phyloP scores from a whole-genome alignment of 2,329 filamentous ascomycete species.

The Colletotrichum salicis region DNA sequence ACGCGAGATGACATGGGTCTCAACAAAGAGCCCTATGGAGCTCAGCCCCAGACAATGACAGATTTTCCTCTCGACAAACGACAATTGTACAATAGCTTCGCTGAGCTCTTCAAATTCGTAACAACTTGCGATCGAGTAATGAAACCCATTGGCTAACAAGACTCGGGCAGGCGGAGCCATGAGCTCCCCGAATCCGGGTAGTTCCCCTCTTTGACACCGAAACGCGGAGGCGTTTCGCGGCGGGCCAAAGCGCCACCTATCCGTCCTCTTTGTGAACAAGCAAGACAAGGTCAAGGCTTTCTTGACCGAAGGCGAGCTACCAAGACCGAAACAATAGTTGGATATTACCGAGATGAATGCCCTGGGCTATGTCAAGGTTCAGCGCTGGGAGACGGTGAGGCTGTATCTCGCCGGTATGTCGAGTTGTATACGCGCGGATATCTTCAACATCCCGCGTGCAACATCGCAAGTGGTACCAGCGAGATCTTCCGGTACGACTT shows the following conservation, averaged over 20 bases:
- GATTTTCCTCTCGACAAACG: background rate
- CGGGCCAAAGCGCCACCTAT: conserved; percentile 31
- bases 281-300: conserved; percentile 4
- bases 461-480: background rate
- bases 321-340: conserved; percentile 13
- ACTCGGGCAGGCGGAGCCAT: background rate
- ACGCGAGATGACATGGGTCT: background rate
- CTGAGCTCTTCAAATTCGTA: background rate
- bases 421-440: background rate
- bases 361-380: conserved; percentile 1
- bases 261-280: background rate
- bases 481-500: background rate
- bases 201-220: conserved; percentile 20
- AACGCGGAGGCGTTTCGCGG: conserved; percentile 30
- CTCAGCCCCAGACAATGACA: background rate
- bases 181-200: conserved; percentile 12
- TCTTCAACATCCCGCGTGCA: background rate
- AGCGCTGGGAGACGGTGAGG: background rate
- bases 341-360: conserved; percentile 19
- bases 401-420: background rate
- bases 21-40: background rate
- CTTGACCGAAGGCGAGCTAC: background rate
- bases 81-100: background rate
- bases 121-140: conserved; percentile 1
- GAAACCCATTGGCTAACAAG: background rate